Base-by-base conservation (phyloP, 2,329 filamentous ascomycete species). In the Calonectria hongkongensis region DNA sequence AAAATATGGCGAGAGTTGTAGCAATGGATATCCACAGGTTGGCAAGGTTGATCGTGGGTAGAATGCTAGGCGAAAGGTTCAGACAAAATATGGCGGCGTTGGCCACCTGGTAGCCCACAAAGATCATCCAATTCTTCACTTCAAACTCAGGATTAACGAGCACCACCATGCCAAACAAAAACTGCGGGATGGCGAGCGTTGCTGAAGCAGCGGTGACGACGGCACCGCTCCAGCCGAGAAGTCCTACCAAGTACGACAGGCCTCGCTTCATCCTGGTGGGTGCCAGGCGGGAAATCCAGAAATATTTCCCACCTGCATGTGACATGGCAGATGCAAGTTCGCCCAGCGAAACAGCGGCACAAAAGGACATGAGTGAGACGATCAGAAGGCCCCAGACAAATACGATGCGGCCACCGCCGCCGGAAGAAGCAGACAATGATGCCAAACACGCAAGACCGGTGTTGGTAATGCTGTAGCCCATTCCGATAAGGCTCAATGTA, bases 291-390 rank as follows among this genome's bases (percentile, higher is more conserved):
- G 67, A 64, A 3, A 25, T 21, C 67, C 67, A 70, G n/a, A 56
- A 64, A 10, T 70, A 65, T 47, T 65, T 48, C 3, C 67, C 67
- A 27, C 67, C 58, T 3, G 67, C 33, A 18, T 70, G 67, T 12
- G 67, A 48, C 48, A 70, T 65, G 13, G 60, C 67, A 3, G 67
- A 70, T 4, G 60, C 18, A 1, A 70, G 58, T n/a, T 70, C 67
- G 15, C 43, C 67, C 16, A 70, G 39, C 8, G 47, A 56, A 2
- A 28, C 41, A 21, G 67, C 67, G 8, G 47, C 39, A 15, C 21
- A 63, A 3, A 64, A 27, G 21, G 45, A 45, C 18, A 69, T 54
- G 12, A 39, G 2, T 2, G 47, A 51, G 30, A 64, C 48, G 5
- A 69, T 25, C 16, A 69, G 45, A 1, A 69, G 41, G 7, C 67